These are phyloP conservation scores for Sporothrix inflata DNA, from an alignment of 2,329 filamentous ascomycete genomes.

Conservation along the genomic window DNA sequence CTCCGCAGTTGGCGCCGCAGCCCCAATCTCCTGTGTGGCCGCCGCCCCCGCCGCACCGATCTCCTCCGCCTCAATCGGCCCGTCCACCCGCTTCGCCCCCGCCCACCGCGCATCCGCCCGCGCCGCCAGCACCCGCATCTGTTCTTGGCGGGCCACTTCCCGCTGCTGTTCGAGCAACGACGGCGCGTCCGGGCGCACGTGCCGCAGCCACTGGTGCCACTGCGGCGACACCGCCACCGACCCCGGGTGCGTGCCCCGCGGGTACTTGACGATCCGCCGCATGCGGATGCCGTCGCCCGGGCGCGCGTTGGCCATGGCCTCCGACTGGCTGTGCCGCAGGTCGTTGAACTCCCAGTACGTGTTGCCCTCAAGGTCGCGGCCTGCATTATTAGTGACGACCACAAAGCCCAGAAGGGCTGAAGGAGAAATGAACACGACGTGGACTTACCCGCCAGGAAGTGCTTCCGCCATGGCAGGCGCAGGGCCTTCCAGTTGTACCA, in stretches of 20 bases:
- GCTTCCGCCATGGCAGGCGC: constrained; percentile 65
- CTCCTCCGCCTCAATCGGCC: constrained; percentile 20
- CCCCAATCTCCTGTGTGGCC: constrained; percentile 30
- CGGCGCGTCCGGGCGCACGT: constrained; percentile 59
- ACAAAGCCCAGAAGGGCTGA: neutral
- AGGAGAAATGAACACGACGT: neutral
- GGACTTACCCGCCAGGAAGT: constrained; percentile 60
- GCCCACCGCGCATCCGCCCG: constrained; percentile 67
- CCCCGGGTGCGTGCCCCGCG: constrained; percentile 56
- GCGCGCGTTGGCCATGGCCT: constrained; percentile 34
- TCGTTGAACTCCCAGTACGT: constrained; percentile 71
- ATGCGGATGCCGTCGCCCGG: constrained; percentile 42
- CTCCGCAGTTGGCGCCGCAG: neutral
- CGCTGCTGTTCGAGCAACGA: constrained; percentile 58
- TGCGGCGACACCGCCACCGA: constrained; percentile 61
- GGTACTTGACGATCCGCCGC: constrained; percentile 66
- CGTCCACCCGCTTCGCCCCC: constrained; percentile 48
- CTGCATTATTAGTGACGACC: constrained; percentile 43
- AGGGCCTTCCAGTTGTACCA: constrained; percentile 68
- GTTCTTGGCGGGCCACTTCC: constrained; percentile 57
- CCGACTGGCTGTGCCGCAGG: constrained; percentile 45
- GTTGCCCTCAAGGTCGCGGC: constrained; percentile 67
- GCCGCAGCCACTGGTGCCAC: constrained; percentile 72
- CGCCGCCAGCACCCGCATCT: constrained; percentile 60
- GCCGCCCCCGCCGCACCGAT: constrained; percentile 22